Base-by-base conservation (phyloP, 495 filamentous ascomycete genomes). In the Aspergillus taichungensis region DNA sequence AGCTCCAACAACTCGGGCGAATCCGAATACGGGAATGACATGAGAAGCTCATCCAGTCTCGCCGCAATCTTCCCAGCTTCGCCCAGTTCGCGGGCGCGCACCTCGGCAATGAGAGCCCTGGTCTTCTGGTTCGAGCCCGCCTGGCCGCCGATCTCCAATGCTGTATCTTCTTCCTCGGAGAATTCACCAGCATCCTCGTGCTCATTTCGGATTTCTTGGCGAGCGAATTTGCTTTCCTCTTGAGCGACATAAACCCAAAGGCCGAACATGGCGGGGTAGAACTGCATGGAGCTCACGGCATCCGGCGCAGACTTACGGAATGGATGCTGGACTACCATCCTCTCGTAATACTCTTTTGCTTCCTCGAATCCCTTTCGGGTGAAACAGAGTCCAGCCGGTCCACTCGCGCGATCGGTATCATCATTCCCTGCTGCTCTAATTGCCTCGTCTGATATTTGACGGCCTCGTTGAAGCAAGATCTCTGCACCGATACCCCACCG, bases 401-500 rank as follows among this genome's bases (percentile, higher is more conserved):
- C 42, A 1, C 29, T 31, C 31, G 35, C 44, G 24, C 6, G 36
- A 1, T 34, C 14, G 5, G 13, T 18, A 24, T 40, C 37, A 38
- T 13, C 33, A 12, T 34, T 29, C 34, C 36, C 27, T 37, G 11
- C 18, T 40, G 30, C 38, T 50, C 41, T 34, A 37, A 34, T 13
- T 35, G 36, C 14, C 13, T 31, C 46, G 9, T 56, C 33, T 6
- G 52, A 43, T 30, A 53, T 34, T 39, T 61, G 54, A 45, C 50
- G 43, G 46, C 61, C 58, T 53, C 68, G 62, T 10, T 74, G 71
- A 27, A 85, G 66, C 37, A 86, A 55, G 36, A 87, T 68, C 52
- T 87, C 83, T 11, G 82, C 82, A 24, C 82, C 83, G 36, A 87
- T 75, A 10, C 80, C 81, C 83, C 83, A 87, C 45, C 76, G 63